A percentile compares a stretch with the other conserved stretches of the same genome.
Evolutionary conservation across 306 rosid species (phyloP).

Genomic region (Vicia faba): DNA sequence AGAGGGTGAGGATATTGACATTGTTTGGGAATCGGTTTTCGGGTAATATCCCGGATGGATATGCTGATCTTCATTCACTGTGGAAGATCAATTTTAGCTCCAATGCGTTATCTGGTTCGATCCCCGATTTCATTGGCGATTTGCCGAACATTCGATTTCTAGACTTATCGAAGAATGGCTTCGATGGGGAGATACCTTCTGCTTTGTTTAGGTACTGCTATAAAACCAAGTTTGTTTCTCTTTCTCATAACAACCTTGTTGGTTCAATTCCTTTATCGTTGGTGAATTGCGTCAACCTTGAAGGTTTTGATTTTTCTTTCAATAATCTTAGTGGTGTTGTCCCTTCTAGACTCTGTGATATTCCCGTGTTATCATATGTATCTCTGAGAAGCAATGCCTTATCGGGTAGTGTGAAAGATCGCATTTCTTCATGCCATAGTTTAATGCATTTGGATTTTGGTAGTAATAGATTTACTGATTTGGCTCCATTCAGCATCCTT

Average conservation of each 20-base stretch:
- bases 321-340: constrained; percentile 77
- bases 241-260: constrained; percentile 74
- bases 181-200: constrained; percentile 76
- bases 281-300: constrained; percentile 72
- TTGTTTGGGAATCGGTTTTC: constrained; percentile 78
- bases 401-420: constrained; percentile 63
- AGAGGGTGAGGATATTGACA: constrained; percentile 74
- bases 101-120: constrained; percentile 77
- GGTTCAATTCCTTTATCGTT: constrained; percentile 76
- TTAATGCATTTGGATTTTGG: constrained; percentile 75
- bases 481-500: constrained; percentile 70
- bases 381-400: constrained; percentile 75
- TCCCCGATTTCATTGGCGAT: constrained; percentile 88
- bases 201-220: constrained; percentile 73
- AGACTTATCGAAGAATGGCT: constrained; percentile 85
- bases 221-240: constrained; percentile 77
- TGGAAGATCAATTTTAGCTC: constrained; percentile 96
- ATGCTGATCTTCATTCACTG: constrained; percentile 62
- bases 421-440: constrained; percentile 62
- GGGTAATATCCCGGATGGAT: constrained; percentile 73
- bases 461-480: constrained; percentile 65
- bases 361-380: constrained; percentile 70
- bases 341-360: constrained; percentile 63
- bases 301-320: constrained; percentile 94
- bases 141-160: constrained; percentile 78